phyloP scores from a whole-genome alignment of 306 rosid genomes.

The Spatholobus suberectus region DNA sequence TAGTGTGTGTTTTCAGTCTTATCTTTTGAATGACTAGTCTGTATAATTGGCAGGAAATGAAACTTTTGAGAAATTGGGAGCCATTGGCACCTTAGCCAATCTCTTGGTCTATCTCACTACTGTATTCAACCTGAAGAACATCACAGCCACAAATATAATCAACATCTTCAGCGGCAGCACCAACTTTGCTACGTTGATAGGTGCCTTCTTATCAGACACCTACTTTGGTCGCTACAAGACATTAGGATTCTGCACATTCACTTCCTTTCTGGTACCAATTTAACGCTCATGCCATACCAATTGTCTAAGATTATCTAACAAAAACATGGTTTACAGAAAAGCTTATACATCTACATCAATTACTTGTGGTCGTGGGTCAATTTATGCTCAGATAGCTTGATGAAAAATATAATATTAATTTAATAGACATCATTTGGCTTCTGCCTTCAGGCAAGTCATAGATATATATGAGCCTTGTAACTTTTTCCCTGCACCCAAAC shows the following conservation, averaged over 20 bases:
- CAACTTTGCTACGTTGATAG: constrained; percentile 75
- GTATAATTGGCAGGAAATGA: constrained; percentile 71
- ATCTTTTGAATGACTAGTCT: neutral
- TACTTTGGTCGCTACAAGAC: constrained; percentile 87
- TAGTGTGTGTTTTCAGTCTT: neutral
- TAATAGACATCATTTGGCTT: neutral
- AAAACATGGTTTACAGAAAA: neutral
- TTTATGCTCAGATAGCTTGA: neutral
- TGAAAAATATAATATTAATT: neutral
- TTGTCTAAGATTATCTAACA: neutral
- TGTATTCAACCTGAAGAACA: constrained; percentile 77
- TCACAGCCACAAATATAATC: constrained; percentile 68
- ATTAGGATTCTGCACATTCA: constrained; percentile 57
- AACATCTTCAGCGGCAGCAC: constrained; percentile 80
- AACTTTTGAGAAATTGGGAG: constrained; percentile 89
- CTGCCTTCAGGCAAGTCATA: neutral
- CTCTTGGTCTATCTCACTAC: constrained; percentile 77
- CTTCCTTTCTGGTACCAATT: constrained; percentile 75
- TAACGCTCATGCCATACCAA: neutral
- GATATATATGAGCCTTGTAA: neutral
- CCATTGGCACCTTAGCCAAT: constrained; percentile 77
- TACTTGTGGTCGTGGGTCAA: neutral
- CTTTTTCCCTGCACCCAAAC: constrained; percentile 32
- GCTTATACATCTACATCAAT: neutral
- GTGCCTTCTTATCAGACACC: constrained; percentile 80